These are phyloP conservation scores for Graphilbum sp. DNA, from an alignment of 2,329 filamentous ascomycete genomes.

Conservation along the genomic window DNA sequence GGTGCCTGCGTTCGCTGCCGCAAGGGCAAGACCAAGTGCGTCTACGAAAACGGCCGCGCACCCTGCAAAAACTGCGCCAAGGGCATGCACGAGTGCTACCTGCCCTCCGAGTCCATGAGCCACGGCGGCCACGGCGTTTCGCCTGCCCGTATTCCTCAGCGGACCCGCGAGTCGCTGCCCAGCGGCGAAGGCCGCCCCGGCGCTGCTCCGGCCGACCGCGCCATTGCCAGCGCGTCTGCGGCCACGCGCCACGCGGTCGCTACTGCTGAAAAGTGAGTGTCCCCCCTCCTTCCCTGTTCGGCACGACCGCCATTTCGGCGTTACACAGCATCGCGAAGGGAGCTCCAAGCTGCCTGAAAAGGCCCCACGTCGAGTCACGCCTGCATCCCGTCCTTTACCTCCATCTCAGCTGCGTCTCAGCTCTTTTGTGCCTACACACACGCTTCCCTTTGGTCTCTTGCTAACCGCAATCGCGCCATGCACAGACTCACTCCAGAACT, in stretches of 20 bases:
- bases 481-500: slow-evolving; percentile 40
- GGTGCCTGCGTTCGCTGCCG: slow-evolving; percentile 46
- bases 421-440: too few species aligned
- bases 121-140: slow-evolving; percentile 41
- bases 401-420: too few species aligned
- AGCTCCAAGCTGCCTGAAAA: too few species aligned
- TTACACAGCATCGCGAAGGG: too few species aligned
- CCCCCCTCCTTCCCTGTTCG: slow-evolving; percentile 2
- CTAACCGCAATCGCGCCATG: neutral
- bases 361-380: too few species aligned
- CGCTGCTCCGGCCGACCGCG: slow-evolving; percentile 24
- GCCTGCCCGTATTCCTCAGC: slow-evolving; percentile 33
- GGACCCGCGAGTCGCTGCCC: slow-evolving; percentile 37
- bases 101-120: slow-evolving; percentile 42
- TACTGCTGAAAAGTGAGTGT: slow-evolving; percentile 38
- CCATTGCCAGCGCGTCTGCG: slow-evolving; percentile 25
- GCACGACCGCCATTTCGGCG: neutral
- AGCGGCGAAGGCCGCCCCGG: slow-evolving; percentile 29
- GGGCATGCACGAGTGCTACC: slow-evolving; percentile 46
- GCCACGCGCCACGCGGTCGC: slow-evolving; percentile 30
- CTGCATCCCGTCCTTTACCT: too few species aligned
- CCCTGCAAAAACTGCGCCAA: slow-evolving; percentile 48
- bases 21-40: slow-evolving; percentile 48
- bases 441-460: neutral
- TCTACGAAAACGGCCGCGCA: slow-evolving; percentile 45